Percentiles rank a stretch among this genome's conserved stretches.
phyloP scores from a whole-genome alignment of 2,329 filamentous ascomycete genomes.

The Coniella vitis region DNA sequence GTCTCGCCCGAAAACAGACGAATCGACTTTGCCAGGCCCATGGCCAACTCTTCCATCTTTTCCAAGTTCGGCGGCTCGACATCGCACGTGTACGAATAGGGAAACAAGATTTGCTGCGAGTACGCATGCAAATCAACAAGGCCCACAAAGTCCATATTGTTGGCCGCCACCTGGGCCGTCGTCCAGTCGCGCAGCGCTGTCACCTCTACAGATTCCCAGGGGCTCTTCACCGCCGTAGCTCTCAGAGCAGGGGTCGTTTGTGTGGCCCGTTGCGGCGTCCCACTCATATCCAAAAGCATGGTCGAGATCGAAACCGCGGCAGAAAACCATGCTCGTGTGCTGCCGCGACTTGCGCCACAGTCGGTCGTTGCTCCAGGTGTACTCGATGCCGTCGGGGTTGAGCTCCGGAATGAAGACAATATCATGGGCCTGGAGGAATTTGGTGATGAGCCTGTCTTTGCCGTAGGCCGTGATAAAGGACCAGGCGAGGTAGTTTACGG shows the following conservation, averaged over 20 bases:
- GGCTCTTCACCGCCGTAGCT: slow-evolving; percentile 77
- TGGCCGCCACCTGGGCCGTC: slow-evolving; percentile 63
- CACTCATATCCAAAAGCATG: slow-evolving; percentile 80
- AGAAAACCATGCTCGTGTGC: slow-evolving; percentile 73
- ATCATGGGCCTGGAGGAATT: slow-evolving; percentile 76
- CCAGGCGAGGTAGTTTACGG: slow-evolving; percentile 86
- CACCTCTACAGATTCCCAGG: slow-evolving; percentile 78
- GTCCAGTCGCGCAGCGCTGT: slow-evolving; percentile 74
- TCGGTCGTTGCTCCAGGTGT: slow-evolving; percentile 85
- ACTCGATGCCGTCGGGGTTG: slow-evolving; percentile 92
- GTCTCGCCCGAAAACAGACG: slow-evolving; percentile 68
- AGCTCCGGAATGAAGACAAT: slow-evolving; percentile 81
- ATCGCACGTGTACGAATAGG: slow-evolving; percentile 79
- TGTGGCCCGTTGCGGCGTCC: slow-evolving; percentile 53
- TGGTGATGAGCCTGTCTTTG: slow-evolving; percentile 63
- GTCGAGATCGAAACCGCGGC: slow-evolving; percentile 82
- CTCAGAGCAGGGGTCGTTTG: slow-evolving; percentile 81
- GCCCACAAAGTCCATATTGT: slow-evolving; percentile 71
- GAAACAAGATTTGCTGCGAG: slow-evolving; percentile 89
- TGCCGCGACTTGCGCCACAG: slow-evolving; percentile 95
- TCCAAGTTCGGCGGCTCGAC: slow-evolving; percentile 77
- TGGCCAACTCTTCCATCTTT: slow-evolving; percentile 82
- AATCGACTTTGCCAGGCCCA: slow-evolving; percentile 85
- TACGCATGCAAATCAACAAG: slow-evolving; percentile 91
- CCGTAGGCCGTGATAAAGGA: slow-evolving; percentile 78